Evolutionary conservation across 306 rosid genomes (phyloP).

Genomic region (Vicia faba): DNA sequence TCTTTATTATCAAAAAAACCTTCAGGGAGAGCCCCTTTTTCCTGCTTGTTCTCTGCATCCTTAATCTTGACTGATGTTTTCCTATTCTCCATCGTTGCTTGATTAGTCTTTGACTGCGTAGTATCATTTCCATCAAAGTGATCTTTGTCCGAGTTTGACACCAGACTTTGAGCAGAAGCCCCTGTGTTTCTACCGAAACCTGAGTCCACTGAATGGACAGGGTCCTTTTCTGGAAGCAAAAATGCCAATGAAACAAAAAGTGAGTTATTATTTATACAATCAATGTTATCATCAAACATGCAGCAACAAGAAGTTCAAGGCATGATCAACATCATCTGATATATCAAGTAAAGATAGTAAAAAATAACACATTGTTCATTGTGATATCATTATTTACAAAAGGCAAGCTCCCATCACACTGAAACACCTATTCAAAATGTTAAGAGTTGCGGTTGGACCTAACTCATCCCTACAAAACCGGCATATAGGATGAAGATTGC

Average conservation of each 20-base stretch:
- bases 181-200: conserved; percentile 42
- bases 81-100: conserved; percentile 41
- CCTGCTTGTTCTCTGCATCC: conserved; percentile 65
- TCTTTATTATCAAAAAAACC: conserved; percentile 98
- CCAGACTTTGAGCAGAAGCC: conserved; percentile 38
- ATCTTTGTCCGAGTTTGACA: conserved; percentile 35
- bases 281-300: conserved; percentile 12
- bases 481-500: no score
- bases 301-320: conserved; percentile 6
- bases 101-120: conserved; percentile 43
- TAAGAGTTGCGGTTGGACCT: no score
- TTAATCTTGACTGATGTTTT: conserved; percentile 42
- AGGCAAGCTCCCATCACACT: not conserved
- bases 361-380: not conserved
- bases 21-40: conserved; percentile 80
- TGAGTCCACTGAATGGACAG: conserved; percentile 19
- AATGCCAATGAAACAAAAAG: conserved; percentile 32
- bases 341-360: conserved; percentile 1
- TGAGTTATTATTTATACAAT: conserved; percentile 10
- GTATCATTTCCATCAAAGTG: conserved; percentile 35
- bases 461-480: no score
- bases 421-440: not conserved
- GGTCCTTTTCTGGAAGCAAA: conserved; percentile 52
- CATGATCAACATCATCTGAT: conserved; percentile 11
- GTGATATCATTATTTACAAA: conserved; percentile 3